Base-by-base conservation (phyloP, 371 early-diverging fungal species). In the Mucor plumbeus region DNA sequence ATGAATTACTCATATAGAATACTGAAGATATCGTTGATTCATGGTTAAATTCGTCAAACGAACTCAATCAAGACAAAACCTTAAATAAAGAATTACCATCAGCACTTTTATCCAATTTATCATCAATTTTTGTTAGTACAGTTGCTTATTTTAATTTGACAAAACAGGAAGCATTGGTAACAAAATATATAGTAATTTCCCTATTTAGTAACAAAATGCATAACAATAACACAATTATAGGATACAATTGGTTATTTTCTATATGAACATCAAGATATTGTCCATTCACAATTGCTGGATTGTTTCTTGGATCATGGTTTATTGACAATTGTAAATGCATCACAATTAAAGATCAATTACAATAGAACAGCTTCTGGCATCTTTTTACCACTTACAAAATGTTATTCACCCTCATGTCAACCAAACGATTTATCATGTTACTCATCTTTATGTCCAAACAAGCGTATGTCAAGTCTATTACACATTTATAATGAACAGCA, bases 371-470 rank as follows among this genome's bases (percentile, higher is more conserved):
- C 14, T 13, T 53, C 66, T 38, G 76, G 80, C 14, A 57, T 80
- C 3, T 75, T 80, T 40, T 58, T 63, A 36, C 71, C 72, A 34
- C 59, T 77, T 7, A 70, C 80, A 1, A 43, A 40, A n/a, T 80
- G 78, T 41, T 80, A 80, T 41, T 72, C 80, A 21, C 70, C 72
- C 13, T 54, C 68, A 1, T 77, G 80, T 47, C 61, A 68, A 19
- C 21, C 60, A 6, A 66, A 55, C 8, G 56, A 63, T n/a, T 0
- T 19, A 8, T 59, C 62, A 1, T 80, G 80, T 44, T 77, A 80
- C 55, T 73, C 80, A 10, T 60, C 78, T 15, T 44, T 76, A 2
- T 80, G 80, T 50, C 78, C 80, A 50, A 68, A 72, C 62, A 71
- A 64, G 44, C 61, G 53, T 17, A 53, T 62, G 14, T 58, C 65